These are phyloP conservation scores for Pharus latifolius DNA, from an alignment of 176 grass and related monocot genomes.

Conservation along the genomic window DNA sequence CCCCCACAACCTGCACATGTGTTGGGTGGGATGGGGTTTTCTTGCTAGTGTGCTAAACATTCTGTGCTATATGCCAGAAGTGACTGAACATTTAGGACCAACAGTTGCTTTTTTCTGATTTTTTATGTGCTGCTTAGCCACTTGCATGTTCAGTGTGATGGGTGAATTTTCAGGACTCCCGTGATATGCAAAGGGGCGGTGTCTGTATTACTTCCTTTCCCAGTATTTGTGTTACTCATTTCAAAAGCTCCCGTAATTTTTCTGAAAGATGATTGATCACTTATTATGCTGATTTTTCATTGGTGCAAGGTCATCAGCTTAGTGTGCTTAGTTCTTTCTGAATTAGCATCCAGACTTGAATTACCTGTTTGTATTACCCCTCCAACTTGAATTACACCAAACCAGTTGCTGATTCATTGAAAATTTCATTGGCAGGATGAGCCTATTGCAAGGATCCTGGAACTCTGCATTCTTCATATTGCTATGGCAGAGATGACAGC, in stretches of 20 bases:
- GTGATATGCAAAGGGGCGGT: too few relatives aligned
- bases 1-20: background rate
- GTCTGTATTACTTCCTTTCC: background rate
- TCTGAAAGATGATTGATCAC: background rate
- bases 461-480: constrained; percentile 94
- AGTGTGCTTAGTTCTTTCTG: background rate
- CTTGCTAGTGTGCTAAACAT: too few relatives aligned
- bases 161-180: background rate
- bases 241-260: background rate
- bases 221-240: background rate
- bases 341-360: background rate
- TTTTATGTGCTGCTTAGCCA: background rate
- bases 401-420: background rate
- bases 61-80: background rate
- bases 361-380: background rate
- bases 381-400: background rate
- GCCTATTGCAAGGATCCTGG: constrained; percentile 76
- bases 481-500: constrained; percentile 95
- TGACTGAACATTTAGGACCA: background rate
- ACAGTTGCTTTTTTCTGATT: background rate
- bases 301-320: background rate
- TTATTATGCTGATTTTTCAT: background rate
- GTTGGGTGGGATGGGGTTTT: too few relatives aligned
- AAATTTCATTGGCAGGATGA: constrained; percentile 49
- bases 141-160: background rate